Conservation (phyloP, 345 rosid genomes). For the Euphorbia lathyris region DNA sequence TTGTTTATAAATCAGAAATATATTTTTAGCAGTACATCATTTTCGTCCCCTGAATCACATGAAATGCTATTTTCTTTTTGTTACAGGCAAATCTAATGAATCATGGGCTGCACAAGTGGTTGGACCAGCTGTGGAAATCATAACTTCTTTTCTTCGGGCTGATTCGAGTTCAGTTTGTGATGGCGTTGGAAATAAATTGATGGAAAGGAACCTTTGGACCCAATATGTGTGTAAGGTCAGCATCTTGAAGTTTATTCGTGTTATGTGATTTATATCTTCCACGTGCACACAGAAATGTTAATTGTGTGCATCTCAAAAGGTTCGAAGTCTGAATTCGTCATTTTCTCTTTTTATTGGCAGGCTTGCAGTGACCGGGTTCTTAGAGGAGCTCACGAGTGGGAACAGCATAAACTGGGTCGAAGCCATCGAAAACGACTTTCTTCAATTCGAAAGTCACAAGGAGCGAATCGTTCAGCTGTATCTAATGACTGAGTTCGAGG, state of each 20-base stretch:
- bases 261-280: too few species aligned
- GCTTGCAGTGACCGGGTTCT: slow-evolving; percentile 86
- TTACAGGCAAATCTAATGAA: slow-evolving; percentile 62
- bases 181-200: slow-evolving; percentile 15
- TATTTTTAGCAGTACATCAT: background rate
- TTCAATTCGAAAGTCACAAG: slow-evolving; percentile 39
- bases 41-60: slow-evolving; percentile 5
- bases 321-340: background rate
- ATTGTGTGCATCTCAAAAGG: background rate
- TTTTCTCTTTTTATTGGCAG: slow-evolving; percentile 29
- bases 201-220: slow-evolving; percentile 78
- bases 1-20: background rate
- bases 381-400: slow-evolving; percentile 95
- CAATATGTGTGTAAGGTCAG: slow-evolving; percentile 77
- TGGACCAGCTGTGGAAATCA: slow-evolving; percentile 47
- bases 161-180: slow-evolving; percentile 11
- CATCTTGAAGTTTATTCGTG: background rate
- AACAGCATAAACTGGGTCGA: slow-evolving; percentile 77
- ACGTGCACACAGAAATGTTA: too few species aligned
- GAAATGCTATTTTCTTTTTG: background rate
- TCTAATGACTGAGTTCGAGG: background rate
- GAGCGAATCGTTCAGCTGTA: slow-evolving; percentile 10
- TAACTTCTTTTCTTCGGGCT: slow-evolving; percentile 45
- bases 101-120: slow-evolving; percentile 69
- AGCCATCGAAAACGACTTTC: slow-evolving; percentile 71